Percentiles rank a stretch among this genome's conserved stretches.
Evolutionary conservation across 345 rosid genomes (phyloP).

Genomic region (Euphorbia tirucalli): DNA sequence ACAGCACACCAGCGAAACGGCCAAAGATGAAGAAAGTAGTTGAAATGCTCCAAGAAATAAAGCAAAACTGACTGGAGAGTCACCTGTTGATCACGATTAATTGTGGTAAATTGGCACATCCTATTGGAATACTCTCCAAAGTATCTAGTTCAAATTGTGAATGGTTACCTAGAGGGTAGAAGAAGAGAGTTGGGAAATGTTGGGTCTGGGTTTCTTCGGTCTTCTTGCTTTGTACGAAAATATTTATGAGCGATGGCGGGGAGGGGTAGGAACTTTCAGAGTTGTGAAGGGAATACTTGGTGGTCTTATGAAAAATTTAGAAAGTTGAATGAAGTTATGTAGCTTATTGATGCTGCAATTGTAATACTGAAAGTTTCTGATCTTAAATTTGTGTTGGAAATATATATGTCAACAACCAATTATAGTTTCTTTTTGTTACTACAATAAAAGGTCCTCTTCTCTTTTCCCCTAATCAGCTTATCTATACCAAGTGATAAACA

Average conservation of each 20-base stretch:
- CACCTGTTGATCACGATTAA: neutral
- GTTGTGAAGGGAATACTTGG: constrained; percentile 5
- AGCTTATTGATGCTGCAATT: constrained; percentile 22
- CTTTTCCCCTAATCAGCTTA: no score
- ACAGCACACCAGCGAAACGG: constrained; percentile 32
- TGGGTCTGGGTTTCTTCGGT: no score
- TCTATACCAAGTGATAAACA: no score
- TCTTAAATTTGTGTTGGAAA: constrained; percentile 16
- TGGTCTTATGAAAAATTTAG: constrained; percentile 4
- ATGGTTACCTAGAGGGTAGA: no score
- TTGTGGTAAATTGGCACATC: constrained; percentile 10
- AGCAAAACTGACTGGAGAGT: constrained; percentile 37
- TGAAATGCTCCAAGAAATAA: constrained; percentile 56
- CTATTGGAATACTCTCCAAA: neutral
- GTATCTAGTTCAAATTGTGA: neutral
- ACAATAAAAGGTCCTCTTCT: no score
- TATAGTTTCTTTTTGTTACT: constrained; percentile 7
- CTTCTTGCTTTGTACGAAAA: constrained; percentile 8
- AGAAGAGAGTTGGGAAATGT: constrained; percentile 3
- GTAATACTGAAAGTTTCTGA: constrained; percentile 14
- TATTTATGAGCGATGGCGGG: constrained; percentile 10
- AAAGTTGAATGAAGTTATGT: constrained; percentile 16
- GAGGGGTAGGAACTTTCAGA: constrained; percentile 13
- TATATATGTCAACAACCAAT: constrained; percentile 12
- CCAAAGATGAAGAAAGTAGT: constrained; percentile 38